Conservation (phyloP, 2,329 filamentous ascomycete species). For the Paracamarosporium sp. region DNA sequence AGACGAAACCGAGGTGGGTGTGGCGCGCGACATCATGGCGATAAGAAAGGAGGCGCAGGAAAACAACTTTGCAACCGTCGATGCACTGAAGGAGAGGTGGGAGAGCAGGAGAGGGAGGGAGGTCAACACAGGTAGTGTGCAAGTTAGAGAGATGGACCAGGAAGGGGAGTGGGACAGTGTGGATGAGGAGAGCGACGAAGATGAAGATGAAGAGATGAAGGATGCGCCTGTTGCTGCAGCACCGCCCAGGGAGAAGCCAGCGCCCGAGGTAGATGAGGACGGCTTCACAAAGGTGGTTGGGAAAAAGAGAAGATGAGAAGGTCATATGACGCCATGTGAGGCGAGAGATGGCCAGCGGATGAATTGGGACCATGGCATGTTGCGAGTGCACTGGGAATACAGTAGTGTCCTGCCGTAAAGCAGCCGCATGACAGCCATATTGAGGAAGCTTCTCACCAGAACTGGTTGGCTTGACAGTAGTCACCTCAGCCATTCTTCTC, state of each 20-base stretch:
- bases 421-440: background rate
- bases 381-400: background rate
- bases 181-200: conserved; percentile 61
- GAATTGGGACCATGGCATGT: background rate
- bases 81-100: conserved; percentile 69
- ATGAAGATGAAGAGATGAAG: conserved; percentile 43
- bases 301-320: conserved; percentile 45
- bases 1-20: conserved; percentile 79
- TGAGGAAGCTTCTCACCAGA: background rate
- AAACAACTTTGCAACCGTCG: conserved; percentile 71
- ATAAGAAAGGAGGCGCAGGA: conserved; percentile 69
- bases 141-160: conserved; percentile 66
- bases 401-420: background rate
- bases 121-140: conserved; percentile 53
- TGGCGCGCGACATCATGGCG: conserved; percentile 75
- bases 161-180: conserved; percentile 45
- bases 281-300: conserved; percentile 52
- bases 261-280: conserved; percentile 50
- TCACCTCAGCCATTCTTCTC: no score
- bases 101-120: conserved; percentile 65
- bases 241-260: conserved; percentile 40
- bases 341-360: background rate
- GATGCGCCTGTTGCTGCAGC: conserved; percentile 42
- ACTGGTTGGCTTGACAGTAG: no score
- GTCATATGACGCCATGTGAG: no score